Evolutionary conservation across 352 stramenopile species (phyloP).

Genomic region (Phytopythium sindhum): DNA sequence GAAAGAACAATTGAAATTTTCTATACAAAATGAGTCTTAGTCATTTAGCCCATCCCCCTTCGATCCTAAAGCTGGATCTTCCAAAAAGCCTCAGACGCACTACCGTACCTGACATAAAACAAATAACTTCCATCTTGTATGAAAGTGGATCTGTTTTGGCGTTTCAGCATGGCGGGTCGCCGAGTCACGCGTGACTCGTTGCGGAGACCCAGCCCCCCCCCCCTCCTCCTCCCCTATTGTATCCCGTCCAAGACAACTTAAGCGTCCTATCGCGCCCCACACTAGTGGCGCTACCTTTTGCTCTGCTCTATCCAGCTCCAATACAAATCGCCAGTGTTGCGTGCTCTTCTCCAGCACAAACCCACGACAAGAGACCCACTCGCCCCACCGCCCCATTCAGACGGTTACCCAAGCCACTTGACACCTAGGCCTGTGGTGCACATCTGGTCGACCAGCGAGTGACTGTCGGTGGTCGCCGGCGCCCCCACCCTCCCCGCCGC

Average conservation of each 20-base stretch:
- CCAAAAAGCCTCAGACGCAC: background rate
- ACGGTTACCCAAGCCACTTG: background rate
- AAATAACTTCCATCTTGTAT: background rate
- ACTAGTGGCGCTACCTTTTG: no score
- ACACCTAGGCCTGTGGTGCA: background rate
- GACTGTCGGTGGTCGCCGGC: background rate
- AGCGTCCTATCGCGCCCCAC: background rate
- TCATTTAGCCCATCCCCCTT: background rate
- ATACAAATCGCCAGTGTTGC: background rate
- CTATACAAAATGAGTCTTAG: background rate
- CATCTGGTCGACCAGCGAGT: background rate
- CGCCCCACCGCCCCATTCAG: no score
- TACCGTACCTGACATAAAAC: background rate
- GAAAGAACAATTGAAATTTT: no score
- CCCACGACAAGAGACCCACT: background rate
- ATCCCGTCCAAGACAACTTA: background rate
- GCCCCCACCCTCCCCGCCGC: background rate
- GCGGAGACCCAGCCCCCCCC: background rate
- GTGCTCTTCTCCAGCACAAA: background rate
- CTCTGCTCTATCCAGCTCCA: no score
- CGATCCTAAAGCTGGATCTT: background rate
- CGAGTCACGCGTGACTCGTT: background rate
- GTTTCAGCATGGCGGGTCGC: background rate
- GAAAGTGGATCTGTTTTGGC: no score
- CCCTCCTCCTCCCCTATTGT: background rate